phyloP scores from a whole-genome alignment of 2,329 filamentous ascomycete genomes.

The Triangularia setosa region DNA sequence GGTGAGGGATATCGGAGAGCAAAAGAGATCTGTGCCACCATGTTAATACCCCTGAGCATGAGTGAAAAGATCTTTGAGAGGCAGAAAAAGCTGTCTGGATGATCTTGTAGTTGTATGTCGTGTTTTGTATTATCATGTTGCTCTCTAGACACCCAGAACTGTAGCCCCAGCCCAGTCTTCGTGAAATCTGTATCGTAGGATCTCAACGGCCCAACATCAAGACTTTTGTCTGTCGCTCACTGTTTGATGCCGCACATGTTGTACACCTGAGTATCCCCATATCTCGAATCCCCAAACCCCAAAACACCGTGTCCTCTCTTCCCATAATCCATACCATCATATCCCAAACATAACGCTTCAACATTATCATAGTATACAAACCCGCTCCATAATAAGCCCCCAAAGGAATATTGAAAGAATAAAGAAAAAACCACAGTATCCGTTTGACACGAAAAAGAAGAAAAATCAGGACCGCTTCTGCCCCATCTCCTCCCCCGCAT shows the following conservation, averaged over 20 bases:
- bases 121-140: not conserved
- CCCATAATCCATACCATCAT: not conserved
- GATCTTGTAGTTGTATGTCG: not conserved
- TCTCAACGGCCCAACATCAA: not conserved
- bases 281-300: not conserved
- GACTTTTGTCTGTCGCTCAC: not conserved
- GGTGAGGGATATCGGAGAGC: not conserved
- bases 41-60: not conserved
- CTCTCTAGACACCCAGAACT: not conserved
- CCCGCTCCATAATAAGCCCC: not conserved
- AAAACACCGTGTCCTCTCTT: not conserved
- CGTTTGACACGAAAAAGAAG: too few species aligned
- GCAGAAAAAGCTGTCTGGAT: not conserved
- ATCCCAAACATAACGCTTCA: not conserved
- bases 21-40: not conserved
- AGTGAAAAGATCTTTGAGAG: not conserved
- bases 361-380: not conserved
- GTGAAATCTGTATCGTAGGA: not conserved
- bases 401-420: too few species aligned
- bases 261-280: not conserved
- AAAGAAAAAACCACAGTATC: too few species aligned
- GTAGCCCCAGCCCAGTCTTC: not conserved
- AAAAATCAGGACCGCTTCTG: conserved; percentile 57
- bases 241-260: not conserved
- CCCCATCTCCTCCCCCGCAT: conserved; percentile 65